Evolutionary conservation across 2,329 filamentous ascomycete genomes (phyloP).

Genomic region (Endocalyx cinctus): DNA sequence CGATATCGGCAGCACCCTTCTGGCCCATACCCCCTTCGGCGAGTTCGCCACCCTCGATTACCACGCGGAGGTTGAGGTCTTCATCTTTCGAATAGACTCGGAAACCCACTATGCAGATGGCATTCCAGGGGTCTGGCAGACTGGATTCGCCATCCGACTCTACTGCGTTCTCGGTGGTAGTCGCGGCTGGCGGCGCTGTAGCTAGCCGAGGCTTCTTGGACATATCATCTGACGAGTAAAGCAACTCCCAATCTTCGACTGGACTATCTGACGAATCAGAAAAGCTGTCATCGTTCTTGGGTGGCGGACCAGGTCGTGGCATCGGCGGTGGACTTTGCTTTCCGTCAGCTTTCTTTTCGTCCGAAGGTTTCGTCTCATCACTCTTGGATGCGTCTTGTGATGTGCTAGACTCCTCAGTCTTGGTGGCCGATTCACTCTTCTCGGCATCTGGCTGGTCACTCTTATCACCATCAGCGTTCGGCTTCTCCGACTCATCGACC

Average conservation of each 20-base stretch:
- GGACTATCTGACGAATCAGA: constrained; percentile 57
- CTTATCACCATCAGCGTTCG: background rate
- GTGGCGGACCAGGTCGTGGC: constrained; percentile 5
- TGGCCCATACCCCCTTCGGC: constrained; percentile 53
- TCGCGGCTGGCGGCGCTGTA: constrained; percentile 17
- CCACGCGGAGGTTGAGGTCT: constrained; percentile 47
- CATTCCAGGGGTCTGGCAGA: constrained; percentile 36
- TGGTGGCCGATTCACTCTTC: background rate
- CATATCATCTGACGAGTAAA: constrained; percentile 57
- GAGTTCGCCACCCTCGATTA: constrained; percentile 51
- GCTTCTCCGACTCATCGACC: constrained; percentile 4
- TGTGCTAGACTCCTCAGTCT: background rate
- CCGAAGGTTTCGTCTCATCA: constrained; percentile 5
- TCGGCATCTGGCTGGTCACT: background rate
- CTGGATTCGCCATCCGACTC: constrained; percentile 37
- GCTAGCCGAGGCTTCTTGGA: constrained; percentile 43
- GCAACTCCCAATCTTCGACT: constrained; percentile 53
- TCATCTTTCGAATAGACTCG: constrained; percentile 42
- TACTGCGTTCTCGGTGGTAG: constrained; percentile 19
- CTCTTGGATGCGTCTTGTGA: constrained; percentile 6
- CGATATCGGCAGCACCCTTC: constrained; percentile 51
- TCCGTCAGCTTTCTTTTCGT: constrained; percentile 4
- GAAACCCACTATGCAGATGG: constrained; percentile 36
- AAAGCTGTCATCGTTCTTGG: constrained; percentile 37
- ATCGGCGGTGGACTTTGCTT: constrained; percentile 4